Evolutionary conservation across 331 rosid species (phyloP).

Genomic region (Pyracantha coccinea): DNA sequence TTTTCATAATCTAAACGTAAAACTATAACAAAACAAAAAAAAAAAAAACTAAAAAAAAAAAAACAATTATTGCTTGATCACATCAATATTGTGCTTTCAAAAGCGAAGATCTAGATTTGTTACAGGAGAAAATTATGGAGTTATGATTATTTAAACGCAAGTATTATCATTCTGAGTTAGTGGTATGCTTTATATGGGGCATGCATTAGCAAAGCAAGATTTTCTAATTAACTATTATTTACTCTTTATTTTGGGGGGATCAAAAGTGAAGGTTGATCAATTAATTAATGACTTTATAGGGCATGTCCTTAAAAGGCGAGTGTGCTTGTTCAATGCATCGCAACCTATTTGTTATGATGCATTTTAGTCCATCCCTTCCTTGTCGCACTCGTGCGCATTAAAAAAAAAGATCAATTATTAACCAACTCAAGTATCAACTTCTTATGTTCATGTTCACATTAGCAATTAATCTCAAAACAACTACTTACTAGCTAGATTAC

Average conservation of each 20-base stretch:
- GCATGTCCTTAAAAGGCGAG: too few species aligned
- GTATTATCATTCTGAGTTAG: background rate
- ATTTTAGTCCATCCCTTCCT: slow-evolving; percentile 6
- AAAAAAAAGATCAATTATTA: background rate
- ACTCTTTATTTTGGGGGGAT: background rate
- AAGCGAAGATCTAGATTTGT: background rate
- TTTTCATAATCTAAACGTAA: background rate
- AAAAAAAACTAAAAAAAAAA: background rate
- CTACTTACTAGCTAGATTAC: background rate
- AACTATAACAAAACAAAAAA: background rate
- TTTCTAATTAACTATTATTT: background rate
- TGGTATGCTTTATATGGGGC: background rate
- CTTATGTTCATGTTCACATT: background rate
- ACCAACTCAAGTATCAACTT: background rate
- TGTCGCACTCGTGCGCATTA: slow-evolving; percentile 5
- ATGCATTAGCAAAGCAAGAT: background rate
- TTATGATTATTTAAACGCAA: background rate
- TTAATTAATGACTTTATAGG: background rate
- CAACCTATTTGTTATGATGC: background rate
- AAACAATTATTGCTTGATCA: background rate
- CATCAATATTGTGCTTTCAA: background rate
- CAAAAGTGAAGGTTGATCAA: background rate
- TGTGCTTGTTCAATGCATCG: background rate
- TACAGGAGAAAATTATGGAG: background rate
- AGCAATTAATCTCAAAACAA: background rate